phyloP scores from a whole-genome alignment of 805 yeast species.

The Diddensiella caesifluorescens region DNA sequence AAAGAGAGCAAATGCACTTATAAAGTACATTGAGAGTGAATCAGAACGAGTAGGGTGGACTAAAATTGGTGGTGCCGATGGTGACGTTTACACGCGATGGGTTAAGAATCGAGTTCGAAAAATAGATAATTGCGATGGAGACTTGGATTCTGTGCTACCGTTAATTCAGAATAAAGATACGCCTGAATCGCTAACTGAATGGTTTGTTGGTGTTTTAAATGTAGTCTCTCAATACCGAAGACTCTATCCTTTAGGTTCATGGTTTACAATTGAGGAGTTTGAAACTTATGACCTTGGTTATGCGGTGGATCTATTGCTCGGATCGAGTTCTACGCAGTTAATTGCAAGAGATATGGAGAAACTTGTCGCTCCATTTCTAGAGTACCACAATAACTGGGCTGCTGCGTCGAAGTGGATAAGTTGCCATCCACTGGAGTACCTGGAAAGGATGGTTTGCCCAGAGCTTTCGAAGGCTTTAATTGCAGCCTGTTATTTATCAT shows the following conservation, averaged over 20 bases:
- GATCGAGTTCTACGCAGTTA: conserved; percentile 13
- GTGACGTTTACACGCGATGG: conserved; percentile 22
- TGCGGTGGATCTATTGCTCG: conserved; percentile 14
- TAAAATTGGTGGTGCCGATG: conserved; percentile 3
- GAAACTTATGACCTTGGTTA: conserved; percentile 20
- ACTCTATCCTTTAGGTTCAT: not conserved
- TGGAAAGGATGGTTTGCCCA: conserved; percentile 16
- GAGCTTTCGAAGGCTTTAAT: conserved; percentile 17
- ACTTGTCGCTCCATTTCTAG: conserved; percentile 28
- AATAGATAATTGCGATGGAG: conserved; percentile 26
- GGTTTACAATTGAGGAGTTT: conserved; percentile 16
- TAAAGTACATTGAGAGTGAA: conserved; percentile 15
- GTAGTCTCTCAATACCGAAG: conserved; percentile 25
- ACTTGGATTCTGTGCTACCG: conserved; percentile 12
- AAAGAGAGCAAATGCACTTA: conserved; percentile 12
- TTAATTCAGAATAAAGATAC: conserved; percentile 15
- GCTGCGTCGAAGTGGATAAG: conserved; percentile 19
- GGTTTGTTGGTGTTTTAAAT: conserved; percentile 30
- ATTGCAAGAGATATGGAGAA: conserved; percentile 23
- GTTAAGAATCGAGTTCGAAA: conserved; percentile 25
- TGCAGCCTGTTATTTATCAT: conserved; percentile 19
- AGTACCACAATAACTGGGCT: conserved; percentile 19
- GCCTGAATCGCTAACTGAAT: conserved; percentile 18
- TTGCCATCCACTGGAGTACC: conserved; percentile 14
- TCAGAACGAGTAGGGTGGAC: conserved; percentile 12